Evolutionary conservation across 1,139 yeast genomes (phyloP), one percentile per base, ranked within the genome.

Genomic region (Yamadazyma atmosphaerica): DNA sequence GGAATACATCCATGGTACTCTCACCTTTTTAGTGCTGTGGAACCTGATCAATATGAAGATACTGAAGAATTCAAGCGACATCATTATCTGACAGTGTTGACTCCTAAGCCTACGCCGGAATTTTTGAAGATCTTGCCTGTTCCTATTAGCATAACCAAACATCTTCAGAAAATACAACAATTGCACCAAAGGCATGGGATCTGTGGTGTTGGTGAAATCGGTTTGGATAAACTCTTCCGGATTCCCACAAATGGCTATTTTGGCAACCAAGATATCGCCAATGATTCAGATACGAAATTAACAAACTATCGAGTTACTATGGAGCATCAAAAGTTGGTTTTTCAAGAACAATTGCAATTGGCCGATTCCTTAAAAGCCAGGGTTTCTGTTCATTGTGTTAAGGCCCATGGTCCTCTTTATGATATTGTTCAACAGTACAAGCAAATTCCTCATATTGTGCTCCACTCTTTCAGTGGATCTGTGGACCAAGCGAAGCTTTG

Each of bases 1-100:
- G 98, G 98, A 0, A 68, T 87, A 4, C 98, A 92, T 58, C 98
- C 98, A 0, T 90, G 97, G 97, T 88, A 77, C 53, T 63, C 80
- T 2, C 95, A 90, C 58, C 51, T 83, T 22, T 82, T 80, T 45
- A 65, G 77, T 8, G 41, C 34, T 4, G 8, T 36, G 9, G 37
- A 36, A 2, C 13, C 19, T 15, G 38, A 35, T 5, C 36, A 22
- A 9, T 18, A 31, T 8, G 40, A 34, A 2, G 47, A 38, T 8
- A 42, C 44, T 17, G 39, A 69, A 52, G 54, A 49, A 3, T 39
- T 55, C 33, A 75, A 75, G 46, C 15, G 35, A 12, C 59, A 49
- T 4, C 97, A 89, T 58, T 92, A 89, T 54, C 37, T 44, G 2
- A 21, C 46, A 0, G 78, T 87, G 0, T 57, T 84, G 35, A 40